Evolutionary conservation across 768 basidiomycete genomes (phyloP).

Genomic region (Omphalotus guepiniiformis): DNA sequence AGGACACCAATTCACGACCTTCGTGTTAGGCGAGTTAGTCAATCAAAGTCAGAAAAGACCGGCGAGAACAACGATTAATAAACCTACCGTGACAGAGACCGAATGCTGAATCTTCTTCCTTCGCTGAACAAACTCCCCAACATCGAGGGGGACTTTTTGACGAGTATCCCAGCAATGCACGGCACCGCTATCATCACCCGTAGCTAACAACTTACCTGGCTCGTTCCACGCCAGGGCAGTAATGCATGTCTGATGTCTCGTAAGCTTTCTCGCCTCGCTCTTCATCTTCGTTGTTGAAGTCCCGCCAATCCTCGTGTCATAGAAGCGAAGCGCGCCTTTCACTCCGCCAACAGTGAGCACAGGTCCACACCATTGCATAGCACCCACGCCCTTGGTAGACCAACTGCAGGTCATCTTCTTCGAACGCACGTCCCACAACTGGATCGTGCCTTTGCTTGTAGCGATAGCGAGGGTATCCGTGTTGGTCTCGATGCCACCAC

Average conservation of each 20-base stretch:
- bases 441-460: constrained; percentile 58
- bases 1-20: constrained; percentile 87
- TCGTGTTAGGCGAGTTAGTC: too few species aligned
- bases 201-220: constrained; percentile 65
- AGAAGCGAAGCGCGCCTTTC: constrained; percentile 72
- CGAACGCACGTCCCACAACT: constrained; percentile 67
- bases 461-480: constrained; percentile 53
- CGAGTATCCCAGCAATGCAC: constrained; percentile 77
- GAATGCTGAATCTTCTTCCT: constrained; percentile 71
- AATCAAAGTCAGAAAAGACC: neutral
- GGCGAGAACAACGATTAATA: neutral
- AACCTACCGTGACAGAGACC: constrained; percentile 49
- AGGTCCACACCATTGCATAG: constrained; percentile 63
- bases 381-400: constrained; percentile 56
- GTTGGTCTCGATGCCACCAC: constrained; percentile 28
- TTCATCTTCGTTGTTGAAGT: constrained; percentile 39
- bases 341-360: constrained; percentile 61
- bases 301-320: constrained; percentile 57
- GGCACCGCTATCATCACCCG: constrained; percentile 70
- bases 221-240: constrained; percentile 63
- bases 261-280: constrained; percentile 63
- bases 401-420: constrained; percentile 51
- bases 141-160: constrained; percentile 44
- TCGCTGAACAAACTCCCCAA: constrained; percentile 50
- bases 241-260: constrained; percentile 65